Conservation (phyloP, 495 filamentous ascomycete species). For the Friedmanniomyces endolithicus region DNA sequence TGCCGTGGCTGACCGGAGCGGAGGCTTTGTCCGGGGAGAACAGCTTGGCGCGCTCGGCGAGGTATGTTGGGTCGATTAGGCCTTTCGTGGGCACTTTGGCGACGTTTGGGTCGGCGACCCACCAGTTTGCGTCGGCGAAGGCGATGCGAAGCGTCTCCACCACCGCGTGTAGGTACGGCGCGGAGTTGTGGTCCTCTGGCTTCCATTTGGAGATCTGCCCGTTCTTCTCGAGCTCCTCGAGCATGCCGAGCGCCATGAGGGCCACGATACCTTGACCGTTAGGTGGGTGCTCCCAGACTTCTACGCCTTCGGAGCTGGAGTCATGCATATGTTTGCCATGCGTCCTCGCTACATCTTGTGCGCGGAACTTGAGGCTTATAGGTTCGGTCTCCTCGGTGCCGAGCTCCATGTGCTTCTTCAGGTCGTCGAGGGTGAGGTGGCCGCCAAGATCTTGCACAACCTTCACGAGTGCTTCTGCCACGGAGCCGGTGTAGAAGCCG, state of each 20-base stretch:
- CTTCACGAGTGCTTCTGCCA: slow-evolving; percentile 69
- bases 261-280: slow-evolving; percentile 96
- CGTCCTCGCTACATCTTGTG: slow-evolving; percentile 46
- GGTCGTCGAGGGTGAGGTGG: slow-evolving; percentile 64
- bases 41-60: slow-evolving; percentile 54
- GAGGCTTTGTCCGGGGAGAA: slow-evolving; percentile 50
- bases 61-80: slow-evolving; percentile 49
- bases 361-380: slow-evolving; percentile 65
- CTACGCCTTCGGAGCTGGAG: slow-evolving; percentile 44
- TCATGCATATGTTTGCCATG: slow-evolving; percentile 34
- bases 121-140: slow-evolving; percentile 86
- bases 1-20: slow-evolving; percentile 48
- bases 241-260: slow-evolving; percentile 81
- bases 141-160: slow-evolving; percentile 85
- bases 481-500: slow-evolving; percentile 79
- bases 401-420: slow-evolving; percentile 56
- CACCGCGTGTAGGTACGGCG: slow-evolving; percentile 70
- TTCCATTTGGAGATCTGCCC: slow-evolving; percentile 60
- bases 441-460: slow-evolving; percentile 67
- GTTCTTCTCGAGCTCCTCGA: slow-evolving; percentile 66
- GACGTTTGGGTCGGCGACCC: slow-evolving; percentile 69
- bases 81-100: slow-evolving; percentile 50
- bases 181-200: slow-evolving; percentile 58
- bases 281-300: slow-evolving; percentile 95
- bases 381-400: slow-evolving; percentile 71